phyloP scores from a whole-genome alignment of 164 flowering plant species.

The Magnolia sinica region DNA sequence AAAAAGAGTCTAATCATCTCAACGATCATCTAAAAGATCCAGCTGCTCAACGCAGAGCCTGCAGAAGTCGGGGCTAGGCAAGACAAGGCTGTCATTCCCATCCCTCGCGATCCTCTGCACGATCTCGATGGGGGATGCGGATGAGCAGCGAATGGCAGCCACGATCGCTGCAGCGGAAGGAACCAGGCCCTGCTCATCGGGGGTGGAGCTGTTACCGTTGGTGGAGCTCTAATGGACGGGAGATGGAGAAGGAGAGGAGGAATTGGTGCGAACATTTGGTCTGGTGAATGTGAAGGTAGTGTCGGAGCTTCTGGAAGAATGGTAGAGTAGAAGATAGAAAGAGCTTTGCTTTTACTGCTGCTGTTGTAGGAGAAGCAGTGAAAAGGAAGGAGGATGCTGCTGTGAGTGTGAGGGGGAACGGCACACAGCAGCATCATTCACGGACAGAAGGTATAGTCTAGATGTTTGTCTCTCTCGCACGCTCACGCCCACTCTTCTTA shows the following conservation, averaged over 20 bases:
- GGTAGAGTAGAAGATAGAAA: neutral
- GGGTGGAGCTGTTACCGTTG: neutral
- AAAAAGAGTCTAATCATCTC: neutral
- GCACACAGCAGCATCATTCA: constrained; percentile 1
- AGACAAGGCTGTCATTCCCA: constrained; percentile 38
- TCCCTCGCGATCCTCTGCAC: constrained; percentile 46
- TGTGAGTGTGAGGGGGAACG: neutral
- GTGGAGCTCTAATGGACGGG: neutral
- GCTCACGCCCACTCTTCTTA: too few species aligned
- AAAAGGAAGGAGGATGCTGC: neutral
- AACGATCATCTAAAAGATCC: constrained; percentile 13
- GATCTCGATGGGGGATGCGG: constrained; percentile 70
- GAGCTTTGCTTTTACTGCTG: neutral
- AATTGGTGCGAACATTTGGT: neutral
- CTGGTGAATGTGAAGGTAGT: neutral
- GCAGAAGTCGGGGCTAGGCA: constrained; percentile 77
- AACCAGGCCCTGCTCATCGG: constrained; percentile 22
- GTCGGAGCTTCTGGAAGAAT: neutral
- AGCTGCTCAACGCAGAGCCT: constrained; percentile 78
- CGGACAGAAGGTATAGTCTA: neutral
- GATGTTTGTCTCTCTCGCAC: neutral
- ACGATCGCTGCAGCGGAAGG: constrained; percentile 73
- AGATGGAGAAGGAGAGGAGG: constrained; percentile 1
- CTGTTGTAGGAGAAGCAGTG: neutral
- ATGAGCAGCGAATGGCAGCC: constrained; percentile 49